Evolutionary conservation across 2,329 filamentous ascomycete genomes (phyloP).

Genomic region (Colletotrichum shisoi): DNA sequence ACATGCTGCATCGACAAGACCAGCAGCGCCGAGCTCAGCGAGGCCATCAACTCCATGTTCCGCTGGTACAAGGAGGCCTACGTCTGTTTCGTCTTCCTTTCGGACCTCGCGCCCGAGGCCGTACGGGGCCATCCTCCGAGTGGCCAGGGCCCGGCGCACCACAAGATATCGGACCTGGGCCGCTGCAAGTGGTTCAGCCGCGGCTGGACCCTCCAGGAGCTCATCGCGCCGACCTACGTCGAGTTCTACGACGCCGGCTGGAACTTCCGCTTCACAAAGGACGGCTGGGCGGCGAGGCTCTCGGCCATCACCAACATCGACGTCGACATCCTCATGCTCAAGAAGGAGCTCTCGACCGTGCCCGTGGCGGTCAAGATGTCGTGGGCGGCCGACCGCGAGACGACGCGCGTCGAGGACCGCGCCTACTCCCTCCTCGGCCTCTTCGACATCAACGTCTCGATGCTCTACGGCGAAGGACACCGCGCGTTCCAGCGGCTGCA

Average conservation of each 20-base stretch:
- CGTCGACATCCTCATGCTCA: neutral
- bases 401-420: slow-evolving; percentile 41
- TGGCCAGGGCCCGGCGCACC: too few species aligned
- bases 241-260: slow-evolving; percentile 40
- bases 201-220: slow-evolving; percentile 42
- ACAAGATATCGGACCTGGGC: neutral
- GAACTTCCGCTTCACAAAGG: slow-evolving; percentile 33
- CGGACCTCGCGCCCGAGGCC: slow-evolving; percentile 32
- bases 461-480: slow-evolving; percentile 45
- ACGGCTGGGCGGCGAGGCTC: neutral
- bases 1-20: slow-evolving; percentile 45
- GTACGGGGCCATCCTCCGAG: neutral
- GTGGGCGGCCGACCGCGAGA: slow-evolving; percentile 44
- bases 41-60: slow-evolving; percentile 42
- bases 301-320: slow-evolving; percentile 21
- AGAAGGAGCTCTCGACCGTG: neutral
- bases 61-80: slow-evolving; percentile 41
- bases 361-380: slow-evolving; percentile 44
- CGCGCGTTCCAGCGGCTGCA: slow-evolving; percentile 42
- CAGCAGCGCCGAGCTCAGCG: slow-evolving; percentile 42
- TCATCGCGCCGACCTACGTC: slow-evolving; percentile 38
- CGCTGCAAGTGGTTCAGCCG: slow-evolving; percentile 40
- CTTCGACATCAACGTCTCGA: slow-evolving; percentile 44
- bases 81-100: slow-evolving; percentile 41
- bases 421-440: slow-evolving; percentile 45